Evolutionary conservation across 2,329 filamentous ascomycete species (phyloP).

Genomic region (Penicillium brevicompactum): DNA sequence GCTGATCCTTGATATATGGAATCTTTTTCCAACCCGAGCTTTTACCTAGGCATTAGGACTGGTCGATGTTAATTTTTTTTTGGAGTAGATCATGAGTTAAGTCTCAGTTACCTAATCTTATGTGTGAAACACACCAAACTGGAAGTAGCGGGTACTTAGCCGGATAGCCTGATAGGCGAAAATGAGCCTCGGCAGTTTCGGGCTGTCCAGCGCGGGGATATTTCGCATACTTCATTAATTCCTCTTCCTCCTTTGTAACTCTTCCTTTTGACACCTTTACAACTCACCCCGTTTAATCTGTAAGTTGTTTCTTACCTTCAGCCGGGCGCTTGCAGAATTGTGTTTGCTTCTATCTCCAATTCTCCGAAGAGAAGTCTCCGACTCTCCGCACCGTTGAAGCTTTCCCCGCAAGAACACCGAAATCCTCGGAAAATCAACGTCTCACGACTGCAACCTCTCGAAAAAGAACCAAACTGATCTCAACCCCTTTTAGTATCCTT

Average conservation of each 20-base stretch:
- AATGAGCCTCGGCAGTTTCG: slow-evolving; percentile 29
- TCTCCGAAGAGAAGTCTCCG: neutral
- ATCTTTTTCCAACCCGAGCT: neutral
- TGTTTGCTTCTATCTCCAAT: neutral
- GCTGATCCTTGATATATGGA: neutral
- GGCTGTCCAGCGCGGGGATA: slow-evolving; percentile 22
- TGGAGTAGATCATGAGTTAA: neutral
- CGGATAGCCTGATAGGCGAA: slow-evolving; percentile 12
- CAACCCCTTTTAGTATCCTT: neutral
- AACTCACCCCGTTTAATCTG: slow-evolving; percentile 7
- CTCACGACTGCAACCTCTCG: no score
- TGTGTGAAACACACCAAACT: rapidly evolving
- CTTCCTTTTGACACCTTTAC: neutral
- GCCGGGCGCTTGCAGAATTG: neutral
- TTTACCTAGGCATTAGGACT: slow-evolving; percentile 15
- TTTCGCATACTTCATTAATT: slow-evolving; percentile 9
- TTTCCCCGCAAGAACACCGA: slow-evolving; percentile 26
- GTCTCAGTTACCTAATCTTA: slow-evolving; percentile 7
- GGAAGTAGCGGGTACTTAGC: slow-evolving; percentile 16
- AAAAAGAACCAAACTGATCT: no score
- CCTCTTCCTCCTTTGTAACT: slow-evolving; percentile 3
- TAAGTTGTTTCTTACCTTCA: slow-evolving; percentile 11
- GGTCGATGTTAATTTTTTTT: neutral
- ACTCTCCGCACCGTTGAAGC: slow-evolving; percentile 5
- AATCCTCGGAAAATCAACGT: neutral